A percentile compares a stretch with the other conserved stretches of the same genome.
Conservation (phyloP, 106 monocot genomes). For the Posidonia australis region DNA sequence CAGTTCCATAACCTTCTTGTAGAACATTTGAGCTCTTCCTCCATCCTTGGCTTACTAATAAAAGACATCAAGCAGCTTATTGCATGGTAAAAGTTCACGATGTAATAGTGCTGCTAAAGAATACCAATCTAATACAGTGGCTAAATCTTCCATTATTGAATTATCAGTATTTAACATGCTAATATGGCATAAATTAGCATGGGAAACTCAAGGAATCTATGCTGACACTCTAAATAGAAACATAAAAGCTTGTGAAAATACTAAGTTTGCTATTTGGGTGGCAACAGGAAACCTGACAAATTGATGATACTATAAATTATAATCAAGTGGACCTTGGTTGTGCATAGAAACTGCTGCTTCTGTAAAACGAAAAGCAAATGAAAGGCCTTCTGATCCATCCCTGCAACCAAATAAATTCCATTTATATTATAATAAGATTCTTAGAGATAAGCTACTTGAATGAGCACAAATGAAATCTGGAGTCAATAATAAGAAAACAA, state of each 20-base stretch:
- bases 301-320: neutral
- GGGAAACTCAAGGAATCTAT: no score
- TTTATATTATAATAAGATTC: no score
- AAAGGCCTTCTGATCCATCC: constrained; percentile 93
- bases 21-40: constrained; percentile 56
- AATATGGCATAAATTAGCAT: no score
- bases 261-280: no score
- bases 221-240: no score
- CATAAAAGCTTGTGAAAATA: no score
- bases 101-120: neutral
- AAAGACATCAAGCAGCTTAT: constrained; percentile 6
- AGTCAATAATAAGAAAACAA: no score
- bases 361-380: constrained; percentile 98
- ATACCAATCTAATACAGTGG: no score
- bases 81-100: neutral
- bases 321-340: constrained; percentile 54
- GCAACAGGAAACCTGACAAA: neutral
- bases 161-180: no score
- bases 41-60: constrained; percentile 78
- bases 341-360: constrained; percentile 48
- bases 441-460: no score
- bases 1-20: constrained; percentile 96
- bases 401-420: constrained; percentile 27
- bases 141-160: no score
- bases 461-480: no score